A percentile compares a stretch with the other conserved stretches of the same genome.
phyloP scores from a whole-genome alignment of 192 early-diverging fungal genomes.

The Linnemannia zychae region DNA sequence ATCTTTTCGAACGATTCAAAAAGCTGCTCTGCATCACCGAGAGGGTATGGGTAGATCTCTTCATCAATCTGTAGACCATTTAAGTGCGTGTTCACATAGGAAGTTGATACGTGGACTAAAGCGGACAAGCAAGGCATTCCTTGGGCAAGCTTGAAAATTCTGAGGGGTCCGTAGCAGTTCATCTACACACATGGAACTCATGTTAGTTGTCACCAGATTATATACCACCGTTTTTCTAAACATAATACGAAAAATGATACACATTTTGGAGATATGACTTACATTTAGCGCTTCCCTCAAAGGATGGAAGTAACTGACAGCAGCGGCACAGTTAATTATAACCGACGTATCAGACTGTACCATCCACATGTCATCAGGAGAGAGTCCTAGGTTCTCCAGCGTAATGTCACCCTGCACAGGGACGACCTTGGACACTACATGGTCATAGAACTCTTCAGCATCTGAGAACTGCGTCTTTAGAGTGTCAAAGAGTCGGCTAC shows the following conservation, averaged over 20 bases:
- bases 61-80: neutral
- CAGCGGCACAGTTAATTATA: constrained; percentile 7
- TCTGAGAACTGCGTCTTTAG: neutral
- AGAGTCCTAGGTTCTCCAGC: neutral
- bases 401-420: neutral
- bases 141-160: neutral
- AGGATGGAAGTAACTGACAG: neutral
- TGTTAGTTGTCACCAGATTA: no score
- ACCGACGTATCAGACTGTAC: neutral
- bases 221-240: no score
- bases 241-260: no score
- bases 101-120: constrained; percentile 12
- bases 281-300: neutral
- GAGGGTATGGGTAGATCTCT: constrained; percentile 1
- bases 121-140: neutral
- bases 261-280: no score
- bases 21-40: constrained; percentile 2
- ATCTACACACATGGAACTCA: no score
- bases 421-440: neutral
- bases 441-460: neutral
- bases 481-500: constrained; percentile 5
- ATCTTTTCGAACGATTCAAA: constrained; percentile 1
- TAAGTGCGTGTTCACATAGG: constrained; percentile 10
- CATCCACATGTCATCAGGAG: neutral
- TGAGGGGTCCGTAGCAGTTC: neutral